Conservation (phyloP, 31 red algal genomes). For the Bonnemaisonia californica region DNA sequence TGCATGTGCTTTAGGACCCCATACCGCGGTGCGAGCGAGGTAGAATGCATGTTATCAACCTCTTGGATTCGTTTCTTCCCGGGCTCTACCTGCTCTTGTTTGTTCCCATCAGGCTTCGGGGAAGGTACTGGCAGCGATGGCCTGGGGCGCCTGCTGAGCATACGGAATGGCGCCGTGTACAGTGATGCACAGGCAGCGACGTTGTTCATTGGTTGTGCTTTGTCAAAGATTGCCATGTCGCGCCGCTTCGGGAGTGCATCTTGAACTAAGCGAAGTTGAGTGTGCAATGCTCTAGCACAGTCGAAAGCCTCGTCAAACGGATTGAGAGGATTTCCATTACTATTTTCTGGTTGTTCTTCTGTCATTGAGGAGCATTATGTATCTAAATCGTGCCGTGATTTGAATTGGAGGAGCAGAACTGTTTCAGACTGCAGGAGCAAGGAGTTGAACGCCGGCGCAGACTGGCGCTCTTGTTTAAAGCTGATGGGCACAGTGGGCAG, state of each 20-base stretch:
- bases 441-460: too few species aligned
- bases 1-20: neutral
- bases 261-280: neutral
- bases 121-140: neutral
- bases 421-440: too few species aligned
- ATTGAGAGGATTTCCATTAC: too few species aligned
- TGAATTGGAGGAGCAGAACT: too few species aligned
- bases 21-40: neutral
- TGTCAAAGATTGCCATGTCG: constrained; percentile 30
- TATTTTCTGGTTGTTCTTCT: neutral
- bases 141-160: neutral
- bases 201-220: constrained; percentile 38
- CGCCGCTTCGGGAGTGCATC: constrained; percentile 28
- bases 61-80: constrained; percentile 1
- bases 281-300: neutral
- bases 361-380: neutral
- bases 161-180: constrained; percentile 33
- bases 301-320: constrained; percentile 36
- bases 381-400: too few species aligned
- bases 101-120: neutral
- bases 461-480: too few species aligned
- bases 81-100: neutral
- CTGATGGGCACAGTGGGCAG: too few species aligned
- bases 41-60: neutral
- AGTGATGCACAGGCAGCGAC: constrained; percentile 35